phyloP scores from a whole-genome alignment of 345 rosid species.

The Theobroma cacao region DNA sequence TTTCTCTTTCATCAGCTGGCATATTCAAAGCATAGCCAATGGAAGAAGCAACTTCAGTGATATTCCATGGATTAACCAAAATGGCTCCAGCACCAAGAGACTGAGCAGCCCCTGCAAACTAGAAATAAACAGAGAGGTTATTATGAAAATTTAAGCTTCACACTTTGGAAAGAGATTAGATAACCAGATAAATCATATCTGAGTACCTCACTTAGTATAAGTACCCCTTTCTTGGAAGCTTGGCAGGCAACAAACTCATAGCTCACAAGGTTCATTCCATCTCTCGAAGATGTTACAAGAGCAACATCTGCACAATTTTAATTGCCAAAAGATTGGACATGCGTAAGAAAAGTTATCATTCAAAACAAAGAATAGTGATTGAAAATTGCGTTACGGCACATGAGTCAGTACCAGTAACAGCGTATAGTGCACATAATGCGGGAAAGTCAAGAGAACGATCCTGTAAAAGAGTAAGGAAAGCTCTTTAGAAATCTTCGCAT shows the following conservation, averaged over 20 bases:
- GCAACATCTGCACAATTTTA: conserved; percentile 42
- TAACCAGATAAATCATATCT: background rate
- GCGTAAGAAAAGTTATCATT: background rate
- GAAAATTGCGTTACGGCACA: background rate
- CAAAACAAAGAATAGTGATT: background rate
- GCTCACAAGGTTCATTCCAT: conserved; percentile 68
- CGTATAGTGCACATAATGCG: conserved; percentile 56
- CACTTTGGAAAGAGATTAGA: background rate
- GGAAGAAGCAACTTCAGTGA: conserved; percentile 56
- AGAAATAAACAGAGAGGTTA: conserved; percentile 14
- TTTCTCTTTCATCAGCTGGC: conserved; percentile 59
- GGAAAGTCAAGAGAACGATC: conserved; percentile 60
- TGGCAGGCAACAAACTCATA: conserved; percentile 69
- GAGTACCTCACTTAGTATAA: conserved; percentile 57
- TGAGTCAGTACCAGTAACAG: conserved; percentile 45
- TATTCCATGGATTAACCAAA: conserved; percentile 60
- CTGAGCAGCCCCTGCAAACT: conserved; percentile 73
- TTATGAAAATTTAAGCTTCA: background rate
- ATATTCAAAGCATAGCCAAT: conserved; percentile 54
- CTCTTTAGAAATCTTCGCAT: conserved; percentile 15
- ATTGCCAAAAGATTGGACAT: background rate
- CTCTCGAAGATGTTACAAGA: conserved; percentile 58
- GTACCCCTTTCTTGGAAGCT: conserved; percentile 63
- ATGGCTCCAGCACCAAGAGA: conserved; percentile 68
- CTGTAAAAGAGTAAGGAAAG: conserved; percentile 30